phyloP scores from a whole-genome alignment of 2,329 filamentous ascomycete species.

The Cryphonectria nitschkei region DNA sequence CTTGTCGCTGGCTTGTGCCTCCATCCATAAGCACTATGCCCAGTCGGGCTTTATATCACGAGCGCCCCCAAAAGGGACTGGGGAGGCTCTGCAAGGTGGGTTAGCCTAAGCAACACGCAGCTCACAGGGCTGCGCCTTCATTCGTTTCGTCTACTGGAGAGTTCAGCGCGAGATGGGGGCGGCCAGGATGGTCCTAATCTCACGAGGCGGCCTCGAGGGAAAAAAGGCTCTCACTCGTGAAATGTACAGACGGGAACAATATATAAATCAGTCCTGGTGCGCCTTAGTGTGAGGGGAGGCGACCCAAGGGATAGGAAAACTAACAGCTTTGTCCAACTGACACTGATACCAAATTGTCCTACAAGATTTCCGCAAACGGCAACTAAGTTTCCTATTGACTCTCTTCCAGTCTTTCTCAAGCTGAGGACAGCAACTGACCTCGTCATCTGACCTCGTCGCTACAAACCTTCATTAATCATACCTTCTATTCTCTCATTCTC shows the following conservation, averaged over 20 bases:
- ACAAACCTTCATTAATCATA: not conserved
- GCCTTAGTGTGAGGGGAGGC: not conserved
- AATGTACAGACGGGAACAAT: not conserved
- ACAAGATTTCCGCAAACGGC: not conserved
- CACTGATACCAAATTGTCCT: not conserved
- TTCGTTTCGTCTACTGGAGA: not conserved
- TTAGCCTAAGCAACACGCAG: not conserved
- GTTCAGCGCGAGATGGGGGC: not conserved
- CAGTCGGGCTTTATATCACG: slow-evolving; percentile 5
- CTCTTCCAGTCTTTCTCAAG: not conserved
- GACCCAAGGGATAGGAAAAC: not conserved
- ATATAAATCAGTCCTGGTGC: not conserved
- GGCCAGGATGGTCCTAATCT: not conserved
- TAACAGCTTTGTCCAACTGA: not conserved
- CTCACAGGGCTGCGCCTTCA: not conserved
- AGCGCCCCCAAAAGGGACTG: not conserved
- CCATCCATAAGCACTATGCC: slow-evolving; percentile 7
- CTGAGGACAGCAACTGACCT: not conserved
- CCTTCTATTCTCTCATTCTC: not conserved
- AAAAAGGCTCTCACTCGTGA: not conserved
- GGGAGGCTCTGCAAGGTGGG: not conserved
- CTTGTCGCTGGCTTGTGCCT: too few species aligned
- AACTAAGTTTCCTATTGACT: not conserved
- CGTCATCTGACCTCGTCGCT: not conserved
- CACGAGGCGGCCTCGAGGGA: slow-evolving; percentile 1